Evolutionary conservation across 257 asterid species (phyloP), one percentile per base, ranked within the genome.

Genomic region (Leptodermis oblonga): DNA sequence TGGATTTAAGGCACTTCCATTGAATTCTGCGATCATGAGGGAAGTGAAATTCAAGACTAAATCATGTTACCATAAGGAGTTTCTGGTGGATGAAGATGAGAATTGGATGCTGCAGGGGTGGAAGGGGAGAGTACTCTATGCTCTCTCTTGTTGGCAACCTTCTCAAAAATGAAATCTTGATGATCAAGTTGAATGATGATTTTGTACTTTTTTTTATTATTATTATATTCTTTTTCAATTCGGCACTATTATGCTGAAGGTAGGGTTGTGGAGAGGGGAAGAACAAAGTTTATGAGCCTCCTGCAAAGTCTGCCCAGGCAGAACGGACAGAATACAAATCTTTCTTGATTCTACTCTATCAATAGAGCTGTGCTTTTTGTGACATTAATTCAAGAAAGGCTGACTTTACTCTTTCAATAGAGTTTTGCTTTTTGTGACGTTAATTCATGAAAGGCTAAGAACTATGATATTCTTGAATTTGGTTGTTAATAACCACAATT

Each of bases 61-160:
- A 64, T 18, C 72, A 12, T 62, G 34, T 10, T 80, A 80, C 64
- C 74, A 80, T 60, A 73, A 68, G 70, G 81, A 80, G 36, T 77
- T 77, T 62, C 22, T 78, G 25, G 61, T 73, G 7, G 79, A 77
- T 54, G 79, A 77, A 70, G 70, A 77, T 56, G 36, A 81, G 28
- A 69, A 67, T 13, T 80, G 84, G 84, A 62, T 80, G 77, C 58
- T 80, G 34, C 82, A 73, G 42, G 85, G 80, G 17, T 80, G 85
- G 80, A 77, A 80, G 65, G 82, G 85, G n/a, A 70, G 77, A 15
- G 75, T 77, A 1, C 41, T 67, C 46, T 59, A 63, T 41, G 81
- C 85, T 20, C 70, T 74, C 63, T 77, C 82, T 2, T 67, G 68
- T 68, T 80, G 85, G 80, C 70, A 71, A 60, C 80, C 78, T 64